A percentile compares a stretch with the other conserved stretches of the same genome.
Evolutionary conservation across 2,329 filamentous ascomycete genomes (phyloP).

Genomic region (Fusarium fracticaudum): DNA sequence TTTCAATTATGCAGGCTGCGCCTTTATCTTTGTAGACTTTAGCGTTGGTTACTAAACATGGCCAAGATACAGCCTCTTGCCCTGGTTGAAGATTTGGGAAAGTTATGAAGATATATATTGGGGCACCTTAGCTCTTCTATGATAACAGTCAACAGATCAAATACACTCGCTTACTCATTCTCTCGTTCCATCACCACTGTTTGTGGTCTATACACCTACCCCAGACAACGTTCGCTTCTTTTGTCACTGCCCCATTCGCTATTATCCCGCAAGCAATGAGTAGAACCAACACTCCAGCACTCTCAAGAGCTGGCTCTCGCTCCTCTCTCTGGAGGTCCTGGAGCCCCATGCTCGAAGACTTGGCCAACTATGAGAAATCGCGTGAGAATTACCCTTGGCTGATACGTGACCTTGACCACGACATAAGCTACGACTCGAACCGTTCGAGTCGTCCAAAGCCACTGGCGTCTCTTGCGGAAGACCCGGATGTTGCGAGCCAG

Average conservation of each 20-base stretch:
- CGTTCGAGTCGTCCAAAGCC: neutral
- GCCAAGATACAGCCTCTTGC: neutral
- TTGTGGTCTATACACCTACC: neutral
- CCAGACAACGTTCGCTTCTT: neutral
- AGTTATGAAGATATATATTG: constrained; percentile 19
- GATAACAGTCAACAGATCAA: neutral
- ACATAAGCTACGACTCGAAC: neutral
- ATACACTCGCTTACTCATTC: constrained; percentile 10
- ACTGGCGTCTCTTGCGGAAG: constrained; percentile 21
- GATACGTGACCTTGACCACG: neutral
- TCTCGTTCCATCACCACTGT: neutral
- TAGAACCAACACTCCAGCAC: constrained; percentile 13
- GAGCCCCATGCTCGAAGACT: constrained; percentile 36
- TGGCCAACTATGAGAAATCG: constrained; percentile 44
- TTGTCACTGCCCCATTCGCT: neutral
- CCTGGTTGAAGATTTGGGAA: neutral
- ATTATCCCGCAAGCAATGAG: neutral
- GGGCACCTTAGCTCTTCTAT: neutral
- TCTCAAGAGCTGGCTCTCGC: constrained; percentile 36
- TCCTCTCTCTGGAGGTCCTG: constrained; percentile 45
- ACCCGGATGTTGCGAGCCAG: neutral
- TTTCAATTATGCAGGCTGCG: neutral
- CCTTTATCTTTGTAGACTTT: neutral
- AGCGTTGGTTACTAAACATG: neutral
- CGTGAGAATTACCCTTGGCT: constrained; percentile 46